Base-by-base conservation (phyloP, 306 rosid genomes). In the Echinosophora koreensis region DNA sequence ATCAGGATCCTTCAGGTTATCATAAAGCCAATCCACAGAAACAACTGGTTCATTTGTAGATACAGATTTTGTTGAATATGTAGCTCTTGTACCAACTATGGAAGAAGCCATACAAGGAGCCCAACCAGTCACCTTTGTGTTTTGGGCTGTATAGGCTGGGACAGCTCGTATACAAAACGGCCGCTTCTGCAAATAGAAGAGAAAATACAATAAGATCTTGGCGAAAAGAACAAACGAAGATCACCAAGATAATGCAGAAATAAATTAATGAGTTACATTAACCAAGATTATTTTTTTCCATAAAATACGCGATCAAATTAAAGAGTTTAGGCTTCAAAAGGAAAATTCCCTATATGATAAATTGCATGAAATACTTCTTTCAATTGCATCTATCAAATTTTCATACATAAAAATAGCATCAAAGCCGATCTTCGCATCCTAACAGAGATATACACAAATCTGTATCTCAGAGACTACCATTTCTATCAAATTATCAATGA, bases 11-110 rank as follows among this genome's bases (percentile, higher is more conserved):
- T 87, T 92, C 68, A 96, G 87, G 82, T 96, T 87, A 65, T 88
- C 84, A 79, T 88, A 89, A 49, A 96, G 97, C 99, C 99, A 96
- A 60, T 89, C 96, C 13, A 85, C 94, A 52, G 99, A 89, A 73
- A 96, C 97, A 83, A 91, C 94, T n/a, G 97, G 94, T 72, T 96
- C 98, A 66, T 70, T 84, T 13, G 88, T 69, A 39, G 92, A 65
- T 16, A 82, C 76, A n/a, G 91, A 62, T 58, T 80, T 77, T 15
- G 97, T 86, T 2, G 97, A 87, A 84, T 89, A 91, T 49, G 78
- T 69, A 80, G 89, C 82, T 80, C 83, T 71, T 82, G 76, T 67
- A 10, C 90, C 88, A 13, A 73, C 80, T 64, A 78, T 27, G 7
- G 99, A 82, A 8, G 97, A 92, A 75, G 94, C 96, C 96, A 91